A percentile compares a stretch with the other conserved stretches of the same genome.
phyloP scores from a whole-genome alignment of 257 asterid genomes.

The Eustoma russellianum region DNA sequence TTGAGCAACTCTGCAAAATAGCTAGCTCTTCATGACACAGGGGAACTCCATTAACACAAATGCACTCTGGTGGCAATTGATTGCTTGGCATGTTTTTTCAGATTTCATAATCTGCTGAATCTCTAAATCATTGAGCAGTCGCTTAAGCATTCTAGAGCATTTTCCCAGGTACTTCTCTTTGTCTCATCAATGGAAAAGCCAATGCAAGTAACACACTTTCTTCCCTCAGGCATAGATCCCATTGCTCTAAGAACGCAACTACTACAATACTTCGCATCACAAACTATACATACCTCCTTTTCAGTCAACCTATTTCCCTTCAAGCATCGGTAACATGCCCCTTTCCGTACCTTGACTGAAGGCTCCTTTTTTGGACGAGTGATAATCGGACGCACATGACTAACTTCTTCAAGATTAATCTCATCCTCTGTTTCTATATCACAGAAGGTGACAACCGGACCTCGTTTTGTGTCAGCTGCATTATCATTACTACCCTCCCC shows the following conservation, averaged over 20 bases:
- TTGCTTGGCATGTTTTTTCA: slow-evolving; percentile 25
- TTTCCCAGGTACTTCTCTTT: slow-evolving; percentile 73
- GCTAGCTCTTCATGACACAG: slow-evolving; percentile 33
- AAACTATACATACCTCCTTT: slow-evolving; percentile 91
- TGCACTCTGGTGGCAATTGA: slow-evolving; percentile 34
- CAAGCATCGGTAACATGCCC: slow-evolving; percentile 82
- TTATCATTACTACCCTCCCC: slow-evolving; percentile 61
- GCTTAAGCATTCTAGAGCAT: slow-evolving; percentile 92
- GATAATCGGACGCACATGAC: slow-evolving; percentile 44
- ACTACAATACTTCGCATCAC: slow-evolving; percentile 89
- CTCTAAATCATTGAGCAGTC: slow-evolving; percentile 85
- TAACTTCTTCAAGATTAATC: slow-evolving; percentile 34
- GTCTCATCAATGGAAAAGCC: slow-evolving; percentile 78
- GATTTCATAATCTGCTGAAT: slow-evolving; percentile 44
- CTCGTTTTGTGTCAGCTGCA: slow-evolving; percentile 45
- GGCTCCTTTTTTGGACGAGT: slow-evolving; percentile 63
- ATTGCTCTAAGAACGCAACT: slow-evolving; percentile 96
- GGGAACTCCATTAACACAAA: slow-evolving; percentile 38
- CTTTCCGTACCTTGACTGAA: slow-evolving; percentile 64
- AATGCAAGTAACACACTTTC: slow-evolving; percentile 92
- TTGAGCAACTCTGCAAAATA: slow-evolving; percentile 28
- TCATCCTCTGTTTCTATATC: slow-evolving; percentile 74
- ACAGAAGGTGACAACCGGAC: slow-evolving; percentile 61
- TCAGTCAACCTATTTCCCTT: slow-evolving; percentile 90
- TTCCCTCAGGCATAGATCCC: slow-evolving; percentile 99